A percentile compares a stretch with the other conserved stretches of the same genome.
Conservation (phyloP, 2,329 filamentous ascomycete genomes). For the Ceratocystis smalleyi region DNA sequence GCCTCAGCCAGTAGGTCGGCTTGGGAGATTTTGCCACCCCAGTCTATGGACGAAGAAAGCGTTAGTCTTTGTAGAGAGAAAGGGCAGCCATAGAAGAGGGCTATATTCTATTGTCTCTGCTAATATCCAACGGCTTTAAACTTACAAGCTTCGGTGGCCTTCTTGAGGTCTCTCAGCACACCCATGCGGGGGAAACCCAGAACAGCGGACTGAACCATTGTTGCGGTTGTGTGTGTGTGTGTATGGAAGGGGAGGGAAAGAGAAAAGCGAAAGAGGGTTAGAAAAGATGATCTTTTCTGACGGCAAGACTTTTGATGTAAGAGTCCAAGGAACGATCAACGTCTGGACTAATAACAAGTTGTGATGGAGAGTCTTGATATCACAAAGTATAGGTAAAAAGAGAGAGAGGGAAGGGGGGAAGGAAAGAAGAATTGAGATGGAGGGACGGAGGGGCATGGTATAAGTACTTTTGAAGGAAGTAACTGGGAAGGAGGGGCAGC, state of each 20-base stretch:
- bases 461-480: conserved; percentile 8
- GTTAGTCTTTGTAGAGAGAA: conserved; percentile 18
- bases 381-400: conserved; percentile 9
- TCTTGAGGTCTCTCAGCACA: conserved; percentile 97
- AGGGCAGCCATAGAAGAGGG: not conserved
- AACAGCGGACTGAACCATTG: conserved; percentile 56
- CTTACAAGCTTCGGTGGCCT: conserved; percentile 87
- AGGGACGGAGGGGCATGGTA: conserved; percentile 7
- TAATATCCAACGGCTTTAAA: conserved; percentile 19
- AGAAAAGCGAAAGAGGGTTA: not conserved
- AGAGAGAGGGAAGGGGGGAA: conserved; percentile 6
- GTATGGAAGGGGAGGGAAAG: not conserved
- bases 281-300: conserved; percentile 6
- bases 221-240: conserved; percentile 25
- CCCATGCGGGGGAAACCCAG: conserved; percentile 99
- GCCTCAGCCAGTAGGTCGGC: conserved; percentile 83
- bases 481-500: not conserved
- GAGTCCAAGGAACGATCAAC: conserved; percentile 12
- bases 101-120: not conserved
- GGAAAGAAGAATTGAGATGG: not conserved
- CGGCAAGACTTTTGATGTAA: conserved; percentile 8
- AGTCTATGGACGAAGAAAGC: conserved; percentile 32
- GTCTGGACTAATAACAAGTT: conserved; percentile 10
- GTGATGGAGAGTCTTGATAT: conserved; percentile 9
- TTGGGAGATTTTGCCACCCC: conserved; percentile 87